These are phyloP conservation scores for Mycosphaerella arachidis DNA, from an alignment of 2,329 filamentous ascomycete genomes.

Conservation along the genomic window DNA sequence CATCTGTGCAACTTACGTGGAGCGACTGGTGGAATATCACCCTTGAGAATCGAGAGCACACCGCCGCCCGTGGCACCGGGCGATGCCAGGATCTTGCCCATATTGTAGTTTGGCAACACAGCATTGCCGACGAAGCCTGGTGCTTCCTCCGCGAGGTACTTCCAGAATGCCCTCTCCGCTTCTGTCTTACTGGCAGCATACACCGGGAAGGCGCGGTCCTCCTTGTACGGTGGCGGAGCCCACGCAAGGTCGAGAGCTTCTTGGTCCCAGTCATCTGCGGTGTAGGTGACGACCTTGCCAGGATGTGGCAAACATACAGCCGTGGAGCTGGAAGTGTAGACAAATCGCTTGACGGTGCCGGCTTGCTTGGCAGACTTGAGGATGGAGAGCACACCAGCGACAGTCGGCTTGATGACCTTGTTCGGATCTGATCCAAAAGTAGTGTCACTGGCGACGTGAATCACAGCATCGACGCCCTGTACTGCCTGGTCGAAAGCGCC, in stretches of 20 bases:
- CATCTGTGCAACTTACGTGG: constrained; percentile 17
- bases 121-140: constrained; percentile 44
- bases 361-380: constrained; percentile 41
- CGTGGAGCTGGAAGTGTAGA: constrained; percentile 42
- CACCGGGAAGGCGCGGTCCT: constrained; percentile 28
- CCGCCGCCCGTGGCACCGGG: constrained; percentile 15
- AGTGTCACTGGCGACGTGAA: constrained; percentile 44
- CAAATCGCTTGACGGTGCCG: constrained; percentile 40
- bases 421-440: constrained; percentile 40
- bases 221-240: constrained; percentile 28
- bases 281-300: constrained; percentile 34
- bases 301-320: constrained; percentile 34
- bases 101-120: constrained; percentile 28
- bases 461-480: constrained; percentile 42
- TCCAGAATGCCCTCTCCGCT: constrained; percentile 46
- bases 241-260: constrained; percentile 32
- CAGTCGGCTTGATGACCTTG: constrained; percentile 39
- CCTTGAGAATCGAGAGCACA: constrained; percentile 18
- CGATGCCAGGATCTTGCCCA: constrained; percentile 19
- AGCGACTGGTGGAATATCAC: constrained; percentile 5
- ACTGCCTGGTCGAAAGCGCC: constrained; percentile 39
- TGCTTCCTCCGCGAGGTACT: constrained; percentile 42
- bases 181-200: constrained; percentile 48
- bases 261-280: constrained; percentile 28
- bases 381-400: constrained; percentile 27